Base-by-base conservation (phyloP, 1,139 yeast genomes). In the Suhomyces panamericanus region DNA sequence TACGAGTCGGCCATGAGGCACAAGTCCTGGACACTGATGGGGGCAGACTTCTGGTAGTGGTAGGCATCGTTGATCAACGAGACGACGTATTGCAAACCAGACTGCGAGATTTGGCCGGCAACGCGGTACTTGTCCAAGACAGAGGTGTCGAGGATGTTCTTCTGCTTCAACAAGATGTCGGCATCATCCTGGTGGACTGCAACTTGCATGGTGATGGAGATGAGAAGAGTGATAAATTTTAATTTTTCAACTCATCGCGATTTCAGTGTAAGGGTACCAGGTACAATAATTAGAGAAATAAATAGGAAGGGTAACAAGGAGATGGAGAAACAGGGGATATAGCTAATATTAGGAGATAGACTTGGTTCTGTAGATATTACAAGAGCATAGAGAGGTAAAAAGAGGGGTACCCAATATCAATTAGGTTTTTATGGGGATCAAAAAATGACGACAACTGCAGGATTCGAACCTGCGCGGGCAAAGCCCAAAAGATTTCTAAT, bases 21-120 rank as follows among this genome's bases (percentile, higher is more conserved):
- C 51, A 91, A 73, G 57, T 90, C 96, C 39, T 90, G 84, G 41
- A 87, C 76, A 2, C 81, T 71, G 57, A 79, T 70, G 30, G 51
- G 44, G 28, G 75, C 73, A 30, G 69, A 63, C 41, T 73, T 71
- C 41, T 70, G 70, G 49, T 70, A 71, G 61, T 86, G 95, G 64
- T 85, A 87, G 24, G 85, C 77, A 60, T 81, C 80, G 64, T 85
- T 83, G 53, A 91, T 82, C 59, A 88, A 76, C 45, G 78, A 74
- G 35, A 80, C 73, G 45, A 87, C 70, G 61, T 86, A 85, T 49
- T 78, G 72, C 55, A 91, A 72, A 43, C 90, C 87, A 15, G 96
- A 85, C 67, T 90, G 97, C n/a, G 95, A 74, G 56, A 91, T 83
- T 66, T 87, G 91, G 36, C 96, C 98, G 8, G 96, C 96, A 42